phyloP scores from a whole-genome alignment of 163 green algal genomes.

The Chlorella variabilis region DNA sequence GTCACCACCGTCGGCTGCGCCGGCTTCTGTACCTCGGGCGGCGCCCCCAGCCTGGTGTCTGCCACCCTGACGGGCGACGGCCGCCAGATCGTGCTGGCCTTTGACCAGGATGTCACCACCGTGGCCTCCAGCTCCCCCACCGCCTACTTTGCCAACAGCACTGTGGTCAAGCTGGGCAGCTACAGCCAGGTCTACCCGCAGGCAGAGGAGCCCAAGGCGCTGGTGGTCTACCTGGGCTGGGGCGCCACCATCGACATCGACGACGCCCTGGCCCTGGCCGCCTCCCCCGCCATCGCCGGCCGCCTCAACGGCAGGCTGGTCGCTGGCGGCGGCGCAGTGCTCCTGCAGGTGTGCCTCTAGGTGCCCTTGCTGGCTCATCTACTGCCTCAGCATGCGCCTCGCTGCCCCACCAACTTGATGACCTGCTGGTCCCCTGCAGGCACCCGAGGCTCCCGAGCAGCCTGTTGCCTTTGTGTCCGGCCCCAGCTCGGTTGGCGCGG shows the following conservation, averaged over 20 bases:
- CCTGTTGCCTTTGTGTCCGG: background rate
- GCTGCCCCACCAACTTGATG: background rate
- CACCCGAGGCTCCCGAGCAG: background rate
- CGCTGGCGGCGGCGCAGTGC: background rate
- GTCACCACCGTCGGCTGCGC: background rate
- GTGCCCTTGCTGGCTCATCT: background rate
- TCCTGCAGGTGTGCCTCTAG: background rate
- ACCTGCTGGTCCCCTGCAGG: background rate
- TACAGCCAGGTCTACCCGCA: background rate
- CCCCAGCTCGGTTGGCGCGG: background rate
- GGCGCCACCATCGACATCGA: background rate
- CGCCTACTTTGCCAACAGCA: background rate
- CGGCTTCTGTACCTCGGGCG: background rate
- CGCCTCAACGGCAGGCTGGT: background rate
- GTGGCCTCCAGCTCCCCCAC: slow-evolving; percentile 8
- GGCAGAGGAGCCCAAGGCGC: background rate
- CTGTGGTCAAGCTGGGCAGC: background rate
- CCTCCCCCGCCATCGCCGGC: background rate
- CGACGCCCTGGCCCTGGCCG: background rate
- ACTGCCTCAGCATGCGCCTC: background rate
- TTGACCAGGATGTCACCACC: slow-evolving; percentile 5
- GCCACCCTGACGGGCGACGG: background rate
- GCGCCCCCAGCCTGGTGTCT: slow-evolving; percentile 9
- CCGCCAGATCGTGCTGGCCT: slow-evolving; percentile 4
- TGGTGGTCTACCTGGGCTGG: slow-evolving; percentile 5